Evolutionary conservation across 495 filamentous ascomycete genomes (phyloP), one percentile per base, ranked within the genome.

Genomic region (Hapsidospora chrysogenum): DNA sequence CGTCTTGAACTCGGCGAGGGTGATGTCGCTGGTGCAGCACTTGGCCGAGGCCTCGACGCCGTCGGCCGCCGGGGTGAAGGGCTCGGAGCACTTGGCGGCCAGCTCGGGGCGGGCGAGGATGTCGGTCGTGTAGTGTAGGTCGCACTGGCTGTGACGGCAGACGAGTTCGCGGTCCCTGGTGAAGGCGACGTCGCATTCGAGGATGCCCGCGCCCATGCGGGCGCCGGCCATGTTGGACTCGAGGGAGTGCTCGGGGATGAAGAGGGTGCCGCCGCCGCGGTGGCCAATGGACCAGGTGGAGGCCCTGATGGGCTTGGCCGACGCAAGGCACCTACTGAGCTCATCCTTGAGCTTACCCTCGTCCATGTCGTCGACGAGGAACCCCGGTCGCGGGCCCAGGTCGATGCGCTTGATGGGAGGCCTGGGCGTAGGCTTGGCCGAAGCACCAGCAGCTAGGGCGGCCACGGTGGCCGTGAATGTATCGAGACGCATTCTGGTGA

Each of bases 11-110:
- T 77, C 70, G 20, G 57, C 60, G 20, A 65, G 46, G 1, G 73
- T 73, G 48, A 77, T 71, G 42, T 77, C 73, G 29, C 58, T 65
- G 2, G 73, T 77, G 61, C 73, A 77, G 61, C 73, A 76, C 8
- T 55, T 60, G 3, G 70, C 72, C 0, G 43, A 57, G 0, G 72
- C 72, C 0, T 49, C 28, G 4, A 37, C 43, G 17, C 53, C 52
- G 27, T 52, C 40, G 0, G 29, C 14, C 13, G 67, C 67, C 7
- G 72, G 67, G 17, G 47, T 50, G 50, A 77, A 77, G 2, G 70
- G 70, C 5, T 47, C 49, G n/a, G 66, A 71, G 56, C 73, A 77
- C 42, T 77, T 77, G 20, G 59, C 54, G 9, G 62, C 65, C 13
- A 77, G 60, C 4, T 64, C 57, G n/a, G 70, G 65, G 19, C 52